Evolutionary conservation across 1,284 basidiomycete species (phyloP).

Genomic region (Bjerkandera adusta): DNA sequence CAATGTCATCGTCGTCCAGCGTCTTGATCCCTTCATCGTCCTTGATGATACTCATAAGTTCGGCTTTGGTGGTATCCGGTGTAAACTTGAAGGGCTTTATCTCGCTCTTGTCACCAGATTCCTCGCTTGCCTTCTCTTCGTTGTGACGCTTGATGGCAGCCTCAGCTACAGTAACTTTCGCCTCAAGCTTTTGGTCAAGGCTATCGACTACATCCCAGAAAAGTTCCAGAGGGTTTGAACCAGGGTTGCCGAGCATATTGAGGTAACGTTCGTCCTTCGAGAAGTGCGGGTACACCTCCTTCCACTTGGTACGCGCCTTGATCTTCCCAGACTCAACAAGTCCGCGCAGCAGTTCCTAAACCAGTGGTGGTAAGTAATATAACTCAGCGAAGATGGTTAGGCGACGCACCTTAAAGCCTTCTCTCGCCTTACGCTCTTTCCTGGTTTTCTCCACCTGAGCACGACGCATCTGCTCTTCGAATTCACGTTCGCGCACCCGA

Average conservation of each 20-base stretch:
- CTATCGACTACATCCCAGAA: conserved; percentile 95
- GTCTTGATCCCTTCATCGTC: conserved; percentile 46
- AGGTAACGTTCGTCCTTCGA: conserved; percentile 80
- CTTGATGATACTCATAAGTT: conserved; percentile 60
- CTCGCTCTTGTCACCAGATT: conserved; percentile 29
- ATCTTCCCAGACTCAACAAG: conserved; percentile 69
- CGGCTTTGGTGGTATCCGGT: conserved; percentile 57
- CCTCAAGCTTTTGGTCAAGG: conserved; percentile 83
- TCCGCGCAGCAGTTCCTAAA: conserved; percentile 67
- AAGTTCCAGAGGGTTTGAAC: conserved; percentile 91
- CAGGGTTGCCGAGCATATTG: conserved; percentile 85
- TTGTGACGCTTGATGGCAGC: conserved; percentile 56
- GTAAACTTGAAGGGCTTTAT: conserved; percentile 50
- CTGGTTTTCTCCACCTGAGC: conserved; percentile 81
- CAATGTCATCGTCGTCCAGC: conserved; percentile 52
- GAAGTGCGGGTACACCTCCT: conserved; percentile 79
- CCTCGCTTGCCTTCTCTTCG: conserved; percentile 31
- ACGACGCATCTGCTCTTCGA: conserved; percentile 79
- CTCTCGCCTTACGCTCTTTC: conserved; percentile 82
- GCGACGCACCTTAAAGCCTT: conserved; percentile 74
- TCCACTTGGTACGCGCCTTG: conserved; percentile 87
- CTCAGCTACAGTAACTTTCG: conserved; percentile 65
- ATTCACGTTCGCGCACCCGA: conserved; percentile 82
- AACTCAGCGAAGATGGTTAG: conserved; percentile 3
- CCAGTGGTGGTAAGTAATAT: not conserved